These are phyloP conservation scores for Auricularia auricula-judae DNA, from an alignment of 768 basidiomycete species.

Conservation along the genomic window DNA sequence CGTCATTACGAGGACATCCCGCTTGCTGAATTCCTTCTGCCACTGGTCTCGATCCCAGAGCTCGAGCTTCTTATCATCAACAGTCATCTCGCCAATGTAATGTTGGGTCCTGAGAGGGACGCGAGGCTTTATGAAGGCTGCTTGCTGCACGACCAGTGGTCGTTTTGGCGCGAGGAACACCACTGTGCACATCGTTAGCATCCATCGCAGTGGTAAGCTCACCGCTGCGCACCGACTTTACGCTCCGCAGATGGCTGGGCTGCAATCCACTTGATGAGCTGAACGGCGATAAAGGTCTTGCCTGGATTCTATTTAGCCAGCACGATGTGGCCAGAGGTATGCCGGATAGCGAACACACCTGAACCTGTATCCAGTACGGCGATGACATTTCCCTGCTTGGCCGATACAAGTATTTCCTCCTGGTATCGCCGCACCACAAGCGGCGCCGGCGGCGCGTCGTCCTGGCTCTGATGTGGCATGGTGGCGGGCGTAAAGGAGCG, in stretches of 20 bases:
- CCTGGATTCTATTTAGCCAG: constrained; percentile 26
- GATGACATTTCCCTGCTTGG: constrained; percentile 41
- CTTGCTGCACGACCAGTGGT: constrained; percentile 76
- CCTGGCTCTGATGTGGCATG: too few species aligned
- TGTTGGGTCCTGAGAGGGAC: constrained; percentile 57
- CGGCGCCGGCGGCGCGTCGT: not conserved
- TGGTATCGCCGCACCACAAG: constrained; percentile 10
- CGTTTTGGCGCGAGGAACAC: constrained; percentile 83
- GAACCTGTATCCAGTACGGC: constrained; percentile 44
- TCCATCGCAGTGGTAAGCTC: not conserved
- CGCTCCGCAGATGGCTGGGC: constrained; percentile 40
- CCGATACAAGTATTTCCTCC: constrained; percentile 43
- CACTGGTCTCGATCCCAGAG: constrained; percentile 52
- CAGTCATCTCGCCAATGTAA: constrained; percentile 43
- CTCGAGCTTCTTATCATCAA: constrained; percentile 41
- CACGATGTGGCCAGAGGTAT: not conserved
- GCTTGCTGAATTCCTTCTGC: constrained; percentile 46
- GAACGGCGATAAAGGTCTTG: constrained; percentile 49
- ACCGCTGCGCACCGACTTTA: constrained; percentile 21
- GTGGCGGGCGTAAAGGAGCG: too few species aligned
- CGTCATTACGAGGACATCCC: constrained; percentile 81
- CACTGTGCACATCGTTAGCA: constrained; percentile 13
- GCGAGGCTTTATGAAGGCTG: constrained; percentile 49
- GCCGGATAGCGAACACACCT: constrained; percentile 4
- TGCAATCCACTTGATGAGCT: constrained; percentile 68